These are phyloP conservation scores for Sporothrix globosa DNA, from an alignment of 2,329 filamentous ascomycete species.

Conservation along the genomic window DNA sequence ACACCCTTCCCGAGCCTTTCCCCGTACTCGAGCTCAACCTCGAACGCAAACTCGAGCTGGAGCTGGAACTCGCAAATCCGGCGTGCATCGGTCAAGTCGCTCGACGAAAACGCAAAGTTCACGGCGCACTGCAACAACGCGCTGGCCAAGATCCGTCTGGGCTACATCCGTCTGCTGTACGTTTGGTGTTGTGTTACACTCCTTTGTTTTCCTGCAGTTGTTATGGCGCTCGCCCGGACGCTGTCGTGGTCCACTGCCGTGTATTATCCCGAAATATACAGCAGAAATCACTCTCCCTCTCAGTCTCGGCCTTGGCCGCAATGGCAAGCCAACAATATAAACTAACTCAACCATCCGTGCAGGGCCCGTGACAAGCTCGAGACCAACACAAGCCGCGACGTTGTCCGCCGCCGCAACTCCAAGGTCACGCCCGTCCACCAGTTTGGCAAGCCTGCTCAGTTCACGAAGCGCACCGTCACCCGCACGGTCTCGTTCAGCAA, in stretches of 20 bases:
- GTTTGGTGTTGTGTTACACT: not conserved
- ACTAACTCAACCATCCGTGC: not conserved
- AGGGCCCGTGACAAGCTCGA: constrained; percentile 36
- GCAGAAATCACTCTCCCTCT: no score
- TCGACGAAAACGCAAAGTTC: constrained; percentile 42
- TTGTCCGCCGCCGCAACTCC: constrained; percentile 39
- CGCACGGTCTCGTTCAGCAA: constrained; percentile 38
- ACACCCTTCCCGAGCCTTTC: constrained; percentile 23
- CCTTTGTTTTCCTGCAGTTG: not conserved
- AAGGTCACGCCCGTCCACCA: constrained; percentile 36
- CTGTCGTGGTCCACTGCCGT: not conserved
- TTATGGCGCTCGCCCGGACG: not conserved
- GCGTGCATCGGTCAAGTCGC: constrained; percentile 29
- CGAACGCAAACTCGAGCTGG: not conserved
- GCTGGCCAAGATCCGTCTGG: constrained; percentile 53
- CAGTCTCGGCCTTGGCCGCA: no score
- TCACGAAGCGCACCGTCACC: constrained; percentile 44
- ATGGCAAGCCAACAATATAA: not conserved
- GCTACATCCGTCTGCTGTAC: constrained; percentile 43
- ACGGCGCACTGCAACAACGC: constrained; percentile 49
- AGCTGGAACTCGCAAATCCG: constrained; percentile 2
- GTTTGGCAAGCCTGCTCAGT: constrained; percentile 38
- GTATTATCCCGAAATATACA: no score
- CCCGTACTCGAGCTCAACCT: not conserved
- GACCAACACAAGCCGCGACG: constrained; percentile 21